Evolutionary conservation across 441 rosid genomes (phyloP), one percentile per base, ranked within the genome.

Genomic region (Macaranga tanarius): DNA sequence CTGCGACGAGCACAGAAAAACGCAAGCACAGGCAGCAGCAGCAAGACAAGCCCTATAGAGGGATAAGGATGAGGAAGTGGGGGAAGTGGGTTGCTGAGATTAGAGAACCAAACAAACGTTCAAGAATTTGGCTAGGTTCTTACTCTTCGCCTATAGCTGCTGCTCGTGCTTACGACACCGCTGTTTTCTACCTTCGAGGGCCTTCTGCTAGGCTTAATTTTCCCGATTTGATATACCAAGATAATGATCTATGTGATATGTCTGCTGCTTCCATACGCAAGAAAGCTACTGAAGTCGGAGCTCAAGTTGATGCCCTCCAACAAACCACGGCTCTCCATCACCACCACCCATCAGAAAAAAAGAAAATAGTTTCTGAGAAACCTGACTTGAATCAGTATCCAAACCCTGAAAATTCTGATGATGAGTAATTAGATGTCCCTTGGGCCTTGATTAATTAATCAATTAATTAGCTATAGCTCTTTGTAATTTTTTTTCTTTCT

Each of bases 81-180:
- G 97, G 95, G 1, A 92, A 92, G 82, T 90, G 95, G 95, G 97
- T 92, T 10, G 93, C 95, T 26, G 97, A 92, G 82, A 87, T 92
- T n/a, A 81, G 97, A 72, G 97, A 92, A 57, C 97, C 97, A 2
- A 92, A 92, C 76, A 92, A 90, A 73, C 77, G 95, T 68, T 88
- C 95, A 0, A 79, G 97, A 72, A 88, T 92, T 71, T 92, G 97
- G 97, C 93, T 92, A 9, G 97, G 97, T 28, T 90, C 97, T 72
- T 92, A 90, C 83, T 82, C 88, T 22, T 85, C 97, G 0, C 93
- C 95, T 0, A 76, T 86, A 8, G 95, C 95, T 44, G 95, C 97
- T 55, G 97, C 97, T 11, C 84, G 97, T 1, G 97, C 96, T 67
- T 90, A 90, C 70, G 97, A 92, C 82, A 90, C 91, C 28, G 95